Evolutionary conservation across 2,329 filamentous ascomycete genomes (phyloP).

Genomic region (Dendrostoma leiphaemia): DNA sequence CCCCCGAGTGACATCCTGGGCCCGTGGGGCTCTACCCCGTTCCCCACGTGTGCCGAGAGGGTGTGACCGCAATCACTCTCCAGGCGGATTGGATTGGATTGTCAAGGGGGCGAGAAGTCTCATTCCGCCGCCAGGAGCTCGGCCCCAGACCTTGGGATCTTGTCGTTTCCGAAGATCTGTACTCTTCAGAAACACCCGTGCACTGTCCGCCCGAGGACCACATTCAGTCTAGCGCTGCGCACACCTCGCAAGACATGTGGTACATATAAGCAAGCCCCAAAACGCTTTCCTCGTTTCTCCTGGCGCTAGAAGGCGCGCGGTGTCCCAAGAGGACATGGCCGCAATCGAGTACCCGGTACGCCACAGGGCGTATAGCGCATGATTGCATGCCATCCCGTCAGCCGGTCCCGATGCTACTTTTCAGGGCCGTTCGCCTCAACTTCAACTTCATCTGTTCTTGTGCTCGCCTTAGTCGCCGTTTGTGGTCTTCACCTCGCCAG

Average conservation of each 20-base stretch:
- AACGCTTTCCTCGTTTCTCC: neutral
- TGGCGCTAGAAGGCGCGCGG: neutral
- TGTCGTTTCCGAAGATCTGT: neutral
- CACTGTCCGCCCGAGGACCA: neutral
- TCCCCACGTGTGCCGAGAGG: neutral
- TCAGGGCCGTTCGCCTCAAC: neutral
- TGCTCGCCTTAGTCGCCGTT: neutral
- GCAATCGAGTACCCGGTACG: neutral
- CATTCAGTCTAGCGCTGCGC: neutral
- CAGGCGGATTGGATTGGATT: neutral
- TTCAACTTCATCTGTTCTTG: neutral
- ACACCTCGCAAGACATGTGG: too few species aligned
- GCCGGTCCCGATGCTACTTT: neutral
- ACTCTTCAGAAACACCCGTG: neutral
- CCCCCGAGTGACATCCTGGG: neutral
- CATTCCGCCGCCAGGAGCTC: neutral
- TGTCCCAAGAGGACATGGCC: neutral
- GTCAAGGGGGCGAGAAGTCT: neutral
- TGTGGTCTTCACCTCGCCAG: neutral
- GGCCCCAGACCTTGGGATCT: neutral
- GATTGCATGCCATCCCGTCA: neutral
- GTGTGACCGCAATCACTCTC: too few species aligned
- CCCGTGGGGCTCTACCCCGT: neutral
- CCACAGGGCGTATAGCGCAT: neutral
- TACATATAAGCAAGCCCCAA: too few species aligned